Percentiles rank a stretch among this genome's conserved stretches.
These are phyloP conservation scores for Ogataea pignaliae DNA, from an alignment of 805 yeast species.

Conservation along the genomic window DNA sequence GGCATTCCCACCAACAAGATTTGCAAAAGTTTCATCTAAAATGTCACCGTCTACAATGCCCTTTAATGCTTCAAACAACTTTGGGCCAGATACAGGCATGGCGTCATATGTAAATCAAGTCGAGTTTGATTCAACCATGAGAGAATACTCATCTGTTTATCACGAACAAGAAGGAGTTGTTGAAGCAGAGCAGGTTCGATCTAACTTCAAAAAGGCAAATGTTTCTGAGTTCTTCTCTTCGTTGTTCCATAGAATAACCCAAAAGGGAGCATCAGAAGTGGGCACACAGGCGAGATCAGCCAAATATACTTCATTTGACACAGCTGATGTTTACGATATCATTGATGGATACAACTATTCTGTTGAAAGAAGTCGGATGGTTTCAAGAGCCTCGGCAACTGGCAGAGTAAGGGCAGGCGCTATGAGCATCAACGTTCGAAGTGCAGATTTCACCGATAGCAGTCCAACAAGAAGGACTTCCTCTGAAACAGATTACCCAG, in stretches of 20 bases:
- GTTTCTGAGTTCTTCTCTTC: too few relatives aligned
- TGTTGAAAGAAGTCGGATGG: conserved; percentile 8
- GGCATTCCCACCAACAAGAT: neutral
- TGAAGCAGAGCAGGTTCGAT: too few relatives aligned
- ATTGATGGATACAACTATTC: conserved; percentile 17
- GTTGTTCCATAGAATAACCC: neutral
- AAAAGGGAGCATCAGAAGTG: neutral
- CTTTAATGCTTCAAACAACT: too few relatives aligned
- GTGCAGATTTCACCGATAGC: too few relatives aligned
- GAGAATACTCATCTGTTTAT: too few relatives aligned
- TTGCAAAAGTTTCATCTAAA: neutral
- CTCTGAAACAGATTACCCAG: neutral
- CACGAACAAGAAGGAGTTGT: too few relatives aligned
- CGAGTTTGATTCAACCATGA: too few relatives aligned
- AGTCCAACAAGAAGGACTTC: too few relatives aligned
- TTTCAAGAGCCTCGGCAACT: neutral
- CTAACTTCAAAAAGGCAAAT: too few relatives aligned
- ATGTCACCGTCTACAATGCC: neutral
- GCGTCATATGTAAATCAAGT: too few relatives aligned
- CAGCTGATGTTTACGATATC: conserved; percentile 17
- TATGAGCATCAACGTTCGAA: neutral
- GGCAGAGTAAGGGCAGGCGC: neutral
- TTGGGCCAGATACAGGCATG: too few relatives aligned
- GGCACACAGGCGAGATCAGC: neutral
- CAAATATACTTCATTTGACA: conserved; percentile 1